These are phyloP conservation scores for Brettanomyces naardenensis DNA, from an alignment of 805 yeast species.

Conservation along the genomic window DNA sequence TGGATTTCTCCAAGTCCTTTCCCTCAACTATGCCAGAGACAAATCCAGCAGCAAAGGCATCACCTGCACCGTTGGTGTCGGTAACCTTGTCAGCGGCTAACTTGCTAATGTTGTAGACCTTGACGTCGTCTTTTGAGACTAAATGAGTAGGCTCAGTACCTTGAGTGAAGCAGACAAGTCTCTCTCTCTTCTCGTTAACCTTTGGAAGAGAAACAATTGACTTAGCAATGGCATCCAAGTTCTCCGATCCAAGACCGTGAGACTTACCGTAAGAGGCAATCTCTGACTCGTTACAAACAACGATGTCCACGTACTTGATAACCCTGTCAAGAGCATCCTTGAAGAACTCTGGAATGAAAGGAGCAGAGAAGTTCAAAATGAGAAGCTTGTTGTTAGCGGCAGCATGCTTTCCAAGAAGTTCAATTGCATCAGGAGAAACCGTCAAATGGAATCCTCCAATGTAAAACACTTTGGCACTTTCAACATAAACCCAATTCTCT, in stretches of 20 bases:
- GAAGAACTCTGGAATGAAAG: slow-evolving; percentile 93
- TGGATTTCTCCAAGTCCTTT: slow-evolving; percentile 46
- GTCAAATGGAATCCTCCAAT: slow-evolving; percentile 99
- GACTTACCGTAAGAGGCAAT: slow-evolving; percentile 91
- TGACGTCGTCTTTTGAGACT: slow-evolving; percentile 44
- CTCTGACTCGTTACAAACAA: slow-evolving; percentile 95
- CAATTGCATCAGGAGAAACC: slow-evolving; percentile 92
- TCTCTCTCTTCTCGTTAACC: slow-evolving; percentile 55
- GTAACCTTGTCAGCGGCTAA: slow-evolving; percentile 59
- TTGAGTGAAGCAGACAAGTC: slow-evolving; percentile 92
- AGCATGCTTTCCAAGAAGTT: slow-evolving; percentile 86
- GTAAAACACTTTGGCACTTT: slow-evolving; percentile 74
- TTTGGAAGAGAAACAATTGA: slow-evolving; percentile 73
- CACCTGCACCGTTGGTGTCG: slow-evolving; percentile 99
- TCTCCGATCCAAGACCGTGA: slow-evolving; percentile 55
- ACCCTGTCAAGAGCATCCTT: slow-evolving; percentile 78
- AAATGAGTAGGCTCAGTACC: slow-evolving; percentile 87
- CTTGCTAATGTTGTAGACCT: slow-evolving; percentile 61
- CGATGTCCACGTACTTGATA: slow-evolving; percentile 80
- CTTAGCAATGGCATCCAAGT: slow-evolving; percentile 73
- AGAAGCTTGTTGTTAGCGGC: slow-evolving; percentile 34
- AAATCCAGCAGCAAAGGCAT: slow-evolving; percentile 96
- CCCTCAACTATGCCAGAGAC: slow-evolving; percentile 80
- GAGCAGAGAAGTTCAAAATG: slow-evolving; percentile 87
- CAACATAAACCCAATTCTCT: slow-evolving; percentile 84